Conservation (phyloP, 371 early-diverging fungal genomes). For the Rhizopus stolonifer region DNA sequence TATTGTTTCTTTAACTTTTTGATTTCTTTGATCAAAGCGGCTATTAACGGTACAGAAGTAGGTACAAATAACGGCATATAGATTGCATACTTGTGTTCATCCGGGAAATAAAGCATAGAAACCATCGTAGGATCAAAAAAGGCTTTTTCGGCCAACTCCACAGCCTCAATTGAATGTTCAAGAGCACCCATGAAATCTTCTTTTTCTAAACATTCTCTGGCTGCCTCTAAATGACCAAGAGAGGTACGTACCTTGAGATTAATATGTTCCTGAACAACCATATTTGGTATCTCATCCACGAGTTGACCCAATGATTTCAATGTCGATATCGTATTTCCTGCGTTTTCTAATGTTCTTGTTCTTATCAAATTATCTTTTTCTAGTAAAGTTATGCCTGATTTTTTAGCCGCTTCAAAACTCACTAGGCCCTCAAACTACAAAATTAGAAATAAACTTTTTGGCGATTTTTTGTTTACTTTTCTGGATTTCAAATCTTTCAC, state of each 20-base stretch:
- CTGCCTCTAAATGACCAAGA: slow-evolving; percentile 27
- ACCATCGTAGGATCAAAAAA: slow-evolving; percentile 98
- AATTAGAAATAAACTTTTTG: not conserved
- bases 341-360: slow-evolving; percentile 64
- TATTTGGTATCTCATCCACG: slow-evolving; percentile 80
- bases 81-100: slow-evolving; percentile 95
- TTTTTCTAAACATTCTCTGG: slow-evolving; percentile 21
- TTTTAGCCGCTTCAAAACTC: slow-evolving; percentile 18
- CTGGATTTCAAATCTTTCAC: slow-evolving; percentile 47
- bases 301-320: slow-evolving; percentile 77
- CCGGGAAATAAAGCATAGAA: slow-evolving; percentile 94
- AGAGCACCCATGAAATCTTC: slow-evolving; percentile 50
- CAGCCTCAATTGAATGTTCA: slow-evolving; percentile 58
- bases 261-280: slow-evolving; percentile 90
- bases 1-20: slow-evolving; percentile 31
- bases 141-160: slow-evolving; percentile 77
- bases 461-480: slow-evolving; percentile 1
- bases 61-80: slow-evolving; percentile 97
- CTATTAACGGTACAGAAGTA: slow-evolving; percentile 72
- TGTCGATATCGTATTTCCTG: slow-evolving; percentile 71
- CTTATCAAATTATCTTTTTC: slow-evolving; percentile 77
- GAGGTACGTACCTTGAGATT: slow-evolving; percentile 44
- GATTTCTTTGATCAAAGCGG: slow-evolving; percentile 56
- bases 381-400: slow-evolving; percentile 51
- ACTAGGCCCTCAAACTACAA: slow-evolving; percentile 4